Evolutionary conservation across 2,329 filamentous ascomycete species (phyloP).

Genomic region (Fusarium xylarioides): DNA sequence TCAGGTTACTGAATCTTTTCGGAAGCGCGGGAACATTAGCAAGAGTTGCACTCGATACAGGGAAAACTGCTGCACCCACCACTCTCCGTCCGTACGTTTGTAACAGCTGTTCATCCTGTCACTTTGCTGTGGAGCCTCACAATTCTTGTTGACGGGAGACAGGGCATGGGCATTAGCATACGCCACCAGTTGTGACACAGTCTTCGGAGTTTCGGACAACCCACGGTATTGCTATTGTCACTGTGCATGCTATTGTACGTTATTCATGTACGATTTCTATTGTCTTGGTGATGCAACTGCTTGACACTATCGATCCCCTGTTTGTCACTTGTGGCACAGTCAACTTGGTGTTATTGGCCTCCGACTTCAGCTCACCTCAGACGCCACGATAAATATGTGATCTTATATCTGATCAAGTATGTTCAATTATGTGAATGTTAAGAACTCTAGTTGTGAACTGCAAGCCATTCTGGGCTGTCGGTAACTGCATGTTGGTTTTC

Average conservation of each 20-base stretch:
- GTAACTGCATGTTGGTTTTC: too few relatives aligned
- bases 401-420: not conserved
- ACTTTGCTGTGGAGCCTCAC: constrained; percentile 26
- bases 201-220: constrained; percentile 37
- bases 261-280: not conserved
- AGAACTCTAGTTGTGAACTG: not conserved
- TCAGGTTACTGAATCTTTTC: constrained; percentile 25
- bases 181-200: constrained; percentile 34
- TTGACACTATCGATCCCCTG: not conserved
- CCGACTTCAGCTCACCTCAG: not conserved
- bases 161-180: constrained; percentile 20
- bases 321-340: not conserved
- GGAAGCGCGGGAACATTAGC: constrained; percentile 11
- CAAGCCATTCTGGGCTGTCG: too few relatives aligned
- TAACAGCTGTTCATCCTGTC: constrained; percentile 35
- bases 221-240: constrained; percentile 6
- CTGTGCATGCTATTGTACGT: not conserved
- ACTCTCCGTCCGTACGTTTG: constrained; percentile 14
- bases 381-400: not conserved
- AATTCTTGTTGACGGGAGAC: not conserved
- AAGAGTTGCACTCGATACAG: constrained; percentile 6
- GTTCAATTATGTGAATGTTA: too few relatives aligned
- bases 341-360: not conserved
- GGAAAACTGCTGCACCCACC: constrained; percentile 4
- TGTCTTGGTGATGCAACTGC: not conserved